These are phyloP conservation scores for Rheum nobile DNA, from an alignment of 148 eudicot species.

Conservation along the genomic window DNA sequence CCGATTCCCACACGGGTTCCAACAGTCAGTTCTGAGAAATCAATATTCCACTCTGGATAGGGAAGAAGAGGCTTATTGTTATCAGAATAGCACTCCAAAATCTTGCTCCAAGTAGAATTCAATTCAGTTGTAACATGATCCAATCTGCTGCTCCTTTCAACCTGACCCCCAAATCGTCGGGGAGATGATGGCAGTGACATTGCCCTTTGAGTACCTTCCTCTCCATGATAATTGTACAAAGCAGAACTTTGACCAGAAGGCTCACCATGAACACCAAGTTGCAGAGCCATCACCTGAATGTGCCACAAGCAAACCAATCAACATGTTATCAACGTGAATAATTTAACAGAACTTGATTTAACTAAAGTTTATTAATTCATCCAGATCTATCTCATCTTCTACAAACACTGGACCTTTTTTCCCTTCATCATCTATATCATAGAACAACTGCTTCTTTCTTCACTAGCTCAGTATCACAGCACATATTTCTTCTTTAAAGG, in stretches of 20 bases:
- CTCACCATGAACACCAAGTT: conserved; percentile 38
- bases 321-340: background rate
- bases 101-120: conserved; percentile 66
- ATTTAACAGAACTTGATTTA: background rate
- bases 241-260: conserved; percentile 40
- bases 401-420: background rate
- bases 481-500: background rate
- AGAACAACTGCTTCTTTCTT: background rate
- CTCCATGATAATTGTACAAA: conserved; percentile 40
- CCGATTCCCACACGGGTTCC: conserved; percentile 99
- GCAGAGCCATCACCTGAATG: conserved; percentile 45
- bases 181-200: conserved; percentile 94
- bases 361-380: background rate
- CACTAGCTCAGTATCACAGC: background rate
- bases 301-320: background rate
- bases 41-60: conserved; percentile 90
- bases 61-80: conserved; percentile 67
- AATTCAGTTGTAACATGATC: conserved; percentile 32
- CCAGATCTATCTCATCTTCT: background rate
- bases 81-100: conserved; percentile 60
- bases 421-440: background rate
- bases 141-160: conserved; percentile 29
- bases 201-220: conserved; percentile 68
- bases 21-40: conserved; percentile 76
- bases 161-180: conserved; percentile 45